Evolutionary conservation across 2,329 filamentous ascomycete species (phyloP).

Genomic region (Cordyceps pruinosa): DNA sequence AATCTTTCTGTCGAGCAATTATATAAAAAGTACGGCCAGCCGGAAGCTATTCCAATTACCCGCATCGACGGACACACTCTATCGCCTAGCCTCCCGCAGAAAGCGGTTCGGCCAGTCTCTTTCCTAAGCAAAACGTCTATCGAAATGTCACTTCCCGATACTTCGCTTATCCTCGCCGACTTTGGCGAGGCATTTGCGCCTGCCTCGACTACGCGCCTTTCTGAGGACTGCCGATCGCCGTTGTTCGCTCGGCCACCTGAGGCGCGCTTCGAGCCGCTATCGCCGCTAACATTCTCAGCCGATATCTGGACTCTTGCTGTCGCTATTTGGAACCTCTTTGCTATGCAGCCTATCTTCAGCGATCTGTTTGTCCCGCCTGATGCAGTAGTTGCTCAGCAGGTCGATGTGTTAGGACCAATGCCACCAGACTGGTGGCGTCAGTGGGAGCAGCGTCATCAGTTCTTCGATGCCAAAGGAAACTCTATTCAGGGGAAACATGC

Average conservation of each 20-base stretch:
- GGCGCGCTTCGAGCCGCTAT: slow-evolving; percentile 3
- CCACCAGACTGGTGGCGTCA: slow-evolving; percentile 10
- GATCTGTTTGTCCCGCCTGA: slow-evolving; percentile 13
- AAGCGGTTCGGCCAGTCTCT: background rate
- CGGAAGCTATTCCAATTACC: slow-evolving; percentile 22
- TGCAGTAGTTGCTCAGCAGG: slow-evolving; percentile 19
- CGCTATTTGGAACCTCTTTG: slow-evolving; percentile 20
- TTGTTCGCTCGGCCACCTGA: slow-evolving; percentile 11
- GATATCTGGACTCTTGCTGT: slow-evolving; percentile 19
- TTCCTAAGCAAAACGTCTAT: background rate
- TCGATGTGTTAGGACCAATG: slow-evolving; percentile 19
- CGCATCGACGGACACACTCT: slow-evolving; percentile 14
- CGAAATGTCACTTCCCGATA: background rate
- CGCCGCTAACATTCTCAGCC: slow-evolving; percentile 10
- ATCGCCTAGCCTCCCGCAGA: background rate
- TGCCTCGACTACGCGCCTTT: slow-evolving; percentile 16
- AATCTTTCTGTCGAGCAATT: slow-evolving; percentile 25
- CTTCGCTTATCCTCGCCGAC: slow-evolving; percentile 23
- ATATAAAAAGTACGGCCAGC: slow-evolving; percentile 23
- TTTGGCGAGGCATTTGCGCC: slow-evolving; percentile 27
- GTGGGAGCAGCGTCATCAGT: slow-evolving; percentile 7
- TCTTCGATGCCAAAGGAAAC: background rate
- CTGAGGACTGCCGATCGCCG: slow-evolving; percentile 18
- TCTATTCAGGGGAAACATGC: slow-evolving; percentile 2
- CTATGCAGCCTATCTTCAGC: slow-evolving; percentile 18